Evolutionary conservation across 768 basidiomycete genomes (phyloP), one percentile per base, ranked within the genome.

Genomic region (Xerocomus potaroensis): DNA sequence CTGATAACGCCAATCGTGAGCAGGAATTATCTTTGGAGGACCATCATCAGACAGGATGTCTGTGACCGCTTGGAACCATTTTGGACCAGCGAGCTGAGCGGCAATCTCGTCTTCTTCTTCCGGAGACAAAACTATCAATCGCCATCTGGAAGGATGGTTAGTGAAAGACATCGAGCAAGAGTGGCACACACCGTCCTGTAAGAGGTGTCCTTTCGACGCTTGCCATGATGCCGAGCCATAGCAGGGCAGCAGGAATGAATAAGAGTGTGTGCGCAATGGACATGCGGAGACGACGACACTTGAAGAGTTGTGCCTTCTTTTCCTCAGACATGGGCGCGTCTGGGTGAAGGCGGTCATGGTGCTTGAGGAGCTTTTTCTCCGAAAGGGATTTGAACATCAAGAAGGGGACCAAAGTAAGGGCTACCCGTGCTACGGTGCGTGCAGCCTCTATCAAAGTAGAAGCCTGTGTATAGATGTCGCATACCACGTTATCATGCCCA

Each of bases 71-170:
- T 75, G 72, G 65, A 87, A 91, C 93, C 93, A 97, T 37, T 90
- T 91, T 18, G 79, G 69, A 14, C 91, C 93, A 16, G 81, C 80
- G 9, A 97, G 78, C 59, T 89, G 84, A 4, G 72, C 66, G n/a
- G 91, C 82, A 33, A 97, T 89, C 24, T 82, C 81, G 43, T 93
- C 90, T 61, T 97, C 93, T 67, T 96, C 93, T 55, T 91, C 87
- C 2, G 93, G 92, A 4, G 91, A 92, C 14, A 96, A 76, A 8
- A 94, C 72, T 50, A 96, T 94, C 55, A 92, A 66, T 43, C 93
- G 78, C 85, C 87, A 89, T 59, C 91, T 91, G 29, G 9, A 53
- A 23, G 23, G 7, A n/a, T 44, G 22, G 47, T 55, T 7, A 54
- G 48, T 16, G 41, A 40, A 11, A 19, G 26, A 34, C 10, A 43